Evolutionary conservation across 495 filamentous ascomycete species (phyloP).

Genomic region (Penicillium salamii): DNA sequence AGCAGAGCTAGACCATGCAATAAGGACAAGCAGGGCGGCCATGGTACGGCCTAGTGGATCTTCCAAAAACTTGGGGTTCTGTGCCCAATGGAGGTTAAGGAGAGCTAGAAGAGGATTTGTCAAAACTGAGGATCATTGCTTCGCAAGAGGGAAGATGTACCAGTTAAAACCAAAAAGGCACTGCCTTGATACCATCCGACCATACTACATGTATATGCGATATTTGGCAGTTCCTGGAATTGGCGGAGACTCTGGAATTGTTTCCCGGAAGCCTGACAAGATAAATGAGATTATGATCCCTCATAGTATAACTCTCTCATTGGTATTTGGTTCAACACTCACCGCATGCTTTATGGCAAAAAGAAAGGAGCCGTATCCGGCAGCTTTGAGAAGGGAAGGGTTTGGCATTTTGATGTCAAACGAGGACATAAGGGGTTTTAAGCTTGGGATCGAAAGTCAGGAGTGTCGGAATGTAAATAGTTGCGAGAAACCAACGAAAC

Average conservation of each 20-base stretch:
- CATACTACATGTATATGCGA: slow-evolving; percentile 26
- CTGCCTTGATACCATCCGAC: slow-evolving; percentile 35
- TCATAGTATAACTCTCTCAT: not conserved
- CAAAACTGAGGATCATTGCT: not conserved
- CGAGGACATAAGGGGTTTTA: not conserved
- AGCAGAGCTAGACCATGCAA: slow-evolving; percentile 25
- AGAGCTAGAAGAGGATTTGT: slow-evolving; percentile 11
- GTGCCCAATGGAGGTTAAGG: slow-evolving; percentile 28
- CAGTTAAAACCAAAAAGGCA: slow-evolving; percentile 26
- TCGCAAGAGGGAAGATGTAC: slow-evolving; percentile 9
- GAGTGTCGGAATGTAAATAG: not conserved
- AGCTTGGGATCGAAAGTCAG: not conserved
- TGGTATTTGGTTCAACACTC: not conserved
- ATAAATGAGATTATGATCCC: not conserved
- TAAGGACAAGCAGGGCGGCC: slow-evolving; percentile 18
- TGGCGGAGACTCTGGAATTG: slow-evolving; percentile 11
- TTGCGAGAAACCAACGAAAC: not conserved
- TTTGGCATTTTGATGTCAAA: slow-evolving; percentile 1
- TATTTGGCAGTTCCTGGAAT: slow-evolving; percentile 23
- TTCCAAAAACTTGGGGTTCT: slow-evolving; percentile 15
- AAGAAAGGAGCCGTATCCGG: slow-evolving; percentile 14
- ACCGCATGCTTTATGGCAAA: slow-evolving; percentile 15
- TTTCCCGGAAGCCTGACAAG: not conserved
- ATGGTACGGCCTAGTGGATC: slow-evolving; percentile 26
- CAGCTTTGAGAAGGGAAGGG: slow-evolving; percentile 8